Base-by-base conservation (phyloP, 2,329 filamentous ascomycete species). In the Xylaria polymorpha region DNA sequence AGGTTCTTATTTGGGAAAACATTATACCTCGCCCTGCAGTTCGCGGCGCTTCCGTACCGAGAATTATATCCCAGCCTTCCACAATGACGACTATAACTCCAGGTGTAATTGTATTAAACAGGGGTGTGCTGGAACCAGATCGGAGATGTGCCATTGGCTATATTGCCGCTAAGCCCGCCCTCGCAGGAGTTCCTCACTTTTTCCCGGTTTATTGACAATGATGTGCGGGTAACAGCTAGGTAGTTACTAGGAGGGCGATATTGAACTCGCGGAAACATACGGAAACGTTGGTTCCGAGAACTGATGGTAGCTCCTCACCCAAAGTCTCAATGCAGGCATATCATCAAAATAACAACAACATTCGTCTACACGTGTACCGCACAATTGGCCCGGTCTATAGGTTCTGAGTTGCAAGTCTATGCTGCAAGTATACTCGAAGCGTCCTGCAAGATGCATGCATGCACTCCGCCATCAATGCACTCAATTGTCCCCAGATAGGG, bases 231-330 rank as follows among this genome's bases (percentile, higher is more conserved):
- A 62, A 37, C 60, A 37, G 35, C 35, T 6, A 35, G 50, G 39
- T 50, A 37, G 51, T 55, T 43, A 55, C 55, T 53, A 62, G 58
- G 50, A 69, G 64, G 32, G 53, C 56, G 46, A 59, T 64, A 62
- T 64, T 65, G 64, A 53, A 44, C n/a, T 55, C 20, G 14, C 35
- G 60, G 56, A 61, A 55, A 43, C 44, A 41, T 43, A 53, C 67
- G 69, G 69, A 70, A 60, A 69, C 39, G 44, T 63, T 65, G 62
- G 67, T 48, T 70, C 69, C 69, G 69, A 67, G 61, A 51, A 61
- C 35, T 57, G 35, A 14, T 35, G 35, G 58, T 39, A 70, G 29
- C 53, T 41, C 60, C 57, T 66, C 46, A 37, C 46, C 14, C 22
- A 35, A 41, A 59, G 61, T 50, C 58, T 20, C 58, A 32, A 59